A percentile compares a stretch with the other conserved stretches of the same genome.
These are phyloP conservation scores for Trichaptum fuscoviolaceum DNA, from an alignment of 768 basidiomycete species.

Conservation along the genomic window DNA sequence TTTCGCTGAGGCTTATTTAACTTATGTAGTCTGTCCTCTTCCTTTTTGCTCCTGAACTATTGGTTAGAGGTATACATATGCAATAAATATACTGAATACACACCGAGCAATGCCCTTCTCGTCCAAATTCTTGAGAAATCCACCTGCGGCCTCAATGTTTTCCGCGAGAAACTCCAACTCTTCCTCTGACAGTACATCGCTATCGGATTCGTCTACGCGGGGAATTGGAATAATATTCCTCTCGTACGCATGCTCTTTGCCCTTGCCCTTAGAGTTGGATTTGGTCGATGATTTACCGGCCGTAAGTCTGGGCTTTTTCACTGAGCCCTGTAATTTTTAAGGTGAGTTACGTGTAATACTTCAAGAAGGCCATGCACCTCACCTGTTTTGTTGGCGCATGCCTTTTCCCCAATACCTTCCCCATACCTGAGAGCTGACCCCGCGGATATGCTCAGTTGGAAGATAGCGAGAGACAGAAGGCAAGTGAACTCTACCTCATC, in stretches of 20 bases:
- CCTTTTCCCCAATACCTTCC: slow-evolving; percentile 27
- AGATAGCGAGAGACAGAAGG: too few relatives aligned
- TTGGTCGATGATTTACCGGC: slow-evolving; percentile 20
- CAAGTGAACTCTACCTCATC: too few relatives aligned
- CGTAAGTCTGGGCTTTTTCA: slow-evolving; percentile 59
- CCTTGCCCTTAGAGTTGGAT: slow-evolving; percentile 34
- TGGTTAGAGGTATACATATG: slow-evolving; percentile 1
- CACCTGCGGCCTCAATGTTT: slow-evolving; percentile 43
- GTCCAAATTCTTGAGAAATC: slow-evolving; percentile 72
- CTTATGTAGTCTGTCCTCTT: slow-evolving; percentile 65
- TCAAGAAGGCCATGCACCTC: slow-evolving; percentile 4
- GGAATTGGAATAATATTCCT: slow-evolving; percentile 62
- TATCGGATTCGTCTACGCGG: slow-evolving; percentile 32
- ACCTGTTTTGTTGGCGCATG: slow-evolving; percentile 28
- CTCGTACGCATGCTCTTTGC: slow-evolving; percentile 57
- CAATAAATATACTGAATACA: slow-evolving; percentile 16
- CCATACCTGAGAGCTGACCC: slow-evolving; percentile 19
- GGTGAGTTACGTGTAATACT: not conserved
- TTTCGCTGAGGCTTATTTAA: slow-evolving; percentile 52
- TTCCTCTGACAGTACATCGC: slow-evolving; percentile 60
- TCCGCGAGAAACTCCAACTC: slow-evolving; percentile 62
- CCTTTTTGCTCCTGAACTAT: slow-evolving; percentile 71
- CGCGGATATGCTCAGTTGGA: too few relatives aligned
- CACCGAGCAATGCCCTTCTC: slow-evolving; percentile 77
- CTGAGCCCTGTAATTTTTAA: slow-evolving; percentile 29